Conservation (phyloP, 495 filamentous ascomycete species). For the Cercophora sp. region DNA sequence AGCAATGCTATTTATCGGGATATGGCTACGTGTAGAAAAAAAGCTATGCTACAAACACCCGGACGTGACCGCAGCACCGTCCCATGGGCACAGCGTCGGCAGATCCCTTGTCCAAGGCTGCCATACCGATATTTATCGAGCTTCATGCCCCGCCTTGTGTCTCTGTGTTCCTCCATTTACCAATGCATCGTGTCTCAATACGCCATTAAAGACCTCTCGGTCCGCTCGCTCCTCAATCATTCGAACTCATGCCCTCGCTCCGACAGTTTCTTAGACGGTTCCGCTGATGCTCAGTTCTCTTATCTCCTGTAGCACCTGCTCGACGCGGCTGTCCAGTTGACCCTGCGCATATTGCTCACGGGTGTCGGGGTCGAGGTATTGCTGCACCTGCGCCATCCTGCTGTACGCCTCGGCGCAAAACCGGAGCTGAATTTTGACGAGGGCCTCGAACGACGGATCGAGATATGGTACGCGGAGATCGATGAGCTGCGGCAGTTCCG, state of each 20-base stretch:
- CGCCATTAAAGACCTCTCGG: too few species aligned
- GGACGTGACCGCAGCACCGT: too few species aligned
- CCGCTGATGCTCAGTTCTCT: slow-evolving; percentile 87
- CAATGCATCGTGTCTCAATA: too few species aligned
- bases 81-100: too few species aligned
- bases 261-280: slow-evolving; percentile 41
- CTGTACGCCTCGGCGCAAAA: slow-evolving; percentile 98
- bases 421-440: slow-evolving; percentile 96
- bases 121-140: too few species aligned
- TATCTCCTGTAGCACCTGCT: slow-evolving; percentile 96
- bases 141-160: too few species aligned
- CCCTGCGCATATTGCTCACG: slow-evolving; percentile 94
- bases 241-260: not conserved
- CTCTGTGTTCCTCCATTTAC: too few species aligned
- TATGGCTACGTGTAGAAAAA: too few species aligned
- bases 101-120: too few species aligned
- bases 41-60: too few species aligned
- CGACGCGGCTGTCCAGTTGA: slow-evolving; percentile 84
- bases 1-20: too few species aligned
- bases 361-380: slow-evolving; percentile 95
- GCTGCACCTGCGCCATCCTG: slow-evolving; percentile 97
- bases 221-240: too few species aligned
- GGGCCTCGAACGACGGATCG: slow-evolving; percentile 91
- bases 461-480: slow-evolving; percentile 95
- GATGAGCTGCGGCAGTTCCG: slow-evolving; percentile 93